These are phyloP conservation scores for Escallonia herrerae DNA, from an alignment of 129 eudicot genomes.

Conservation along the genomic window DNA sequence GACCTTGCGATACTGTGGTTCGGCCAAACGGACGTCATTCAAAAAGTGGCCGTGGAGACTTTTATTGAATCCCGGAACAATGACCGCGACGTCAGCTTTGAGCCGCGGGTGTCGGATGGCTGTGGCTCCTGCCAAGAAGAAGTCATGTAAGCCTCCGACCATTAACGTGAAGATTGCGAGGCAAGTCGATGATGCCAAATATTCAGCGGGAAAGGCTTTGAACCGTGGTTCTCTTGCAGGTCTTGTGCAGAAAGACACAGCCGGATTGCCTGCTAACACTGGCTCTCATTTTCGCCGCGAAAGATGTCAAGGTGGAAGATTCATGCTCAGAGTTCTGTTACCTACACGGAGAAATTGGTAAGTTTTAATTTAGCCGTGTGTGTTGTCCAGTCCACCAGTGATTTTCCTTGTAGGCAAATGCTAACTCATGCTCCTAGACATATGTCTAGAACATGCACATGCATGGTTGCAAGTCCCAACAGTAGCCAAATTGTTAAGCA, in stretches of 20 bases:
- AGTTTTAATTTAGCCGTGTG: too few relatives aligned
- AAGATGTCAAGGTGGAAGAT: background rate
- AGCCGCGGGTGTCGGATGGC: conserved; percentile 1
- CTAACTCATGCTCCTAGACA: too few relatives aligned
- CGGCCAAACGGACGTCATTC: background rate
- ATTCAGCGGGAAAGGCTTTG: background rate
- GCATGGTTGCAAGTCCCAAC: too few relatives aligned
- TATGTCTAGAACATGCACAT: too few relatives aligned
- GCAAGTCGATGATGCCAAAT: conserved; percentile 2
- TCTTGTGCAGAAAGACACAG: background rate
- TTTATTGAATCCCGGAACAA: conserved; percentile 2
- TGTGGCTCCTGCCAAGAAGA: background rate
- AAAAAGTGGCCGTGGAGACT: background rate
- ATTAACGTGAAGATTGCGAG: conserved; percentile 7
- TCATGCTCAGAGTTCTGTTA: background rate
- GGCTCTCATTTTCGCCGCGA: conserved; percentile 2
- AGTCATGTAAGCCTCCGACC: background rate
- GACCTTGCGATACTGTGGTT: conserved; percentile 4
- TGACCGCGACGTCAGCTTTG: background rate
- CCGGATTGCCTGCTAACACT: conserved; percentile 1
- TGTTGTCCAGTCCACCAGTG: too few relatives aligned
- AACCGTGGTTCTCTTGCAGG: background rate
- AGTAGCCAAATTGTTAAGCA: too few relatives aligned
- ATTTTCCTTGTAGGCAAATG: too few relatives aligned
- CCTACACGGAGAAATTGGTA: conserved; percentile 3